Evolutionary conservation across 176 grass and related monocot genomes (phyloP), one percentile per base, ranked within the genome.

Genomic region (Oryza meridionalis): DNA sequence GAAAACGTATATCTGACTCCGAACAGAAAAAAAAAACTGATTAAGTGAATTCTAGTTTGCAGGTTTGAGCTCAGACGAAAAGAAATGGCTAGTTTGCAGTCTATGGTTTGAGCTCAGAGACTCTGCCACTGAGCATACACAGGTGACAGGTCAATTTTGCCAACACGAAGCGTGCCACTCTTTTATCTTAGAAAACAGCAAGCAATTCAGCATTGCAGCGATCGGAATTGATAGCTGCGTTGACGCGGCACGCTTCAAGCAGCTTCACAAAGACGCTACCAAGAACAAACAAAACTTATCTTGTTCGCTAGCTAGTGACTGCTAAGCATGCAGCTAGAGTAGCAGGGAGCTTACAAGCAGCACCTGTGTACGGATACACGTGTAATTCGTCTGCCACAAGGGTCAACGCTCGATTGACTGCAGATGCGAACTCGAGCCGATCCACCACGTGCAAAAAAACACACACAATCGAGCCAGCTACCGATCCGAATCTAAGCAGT

Each of bases 1-100:
- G 89, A 98, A 93, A 21, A 95, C 96, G 42, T 95, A 98, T 85
- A 98, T 88, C 96, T 98, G 96, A 67, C 81, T 82, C 27, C 32
- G 61, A 35, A 19, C 8, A 72, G 6, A 67, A 13, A 64, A n/a
- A 72, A 9, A 46, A 29, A 38, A 33, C 26, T 27, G 26, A 27
- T 27, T 27, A 27, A 27, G 26, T 27, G 26, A 27, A 27, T 27
- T 27, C 3, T 42, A 13, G 37, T 22, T 16, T 67, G 69, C 14
- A 55, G 68, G 5, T 27, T 21, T 53, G 44, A 11, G 42, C 19
- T 16, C 37, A 38, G 37, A 27, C 26, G 26, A 27, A 27, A 27
- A 27, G 26, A 27, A 27, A 27, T 27, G 26, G 26, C 3, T 42
- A 13, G 37, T 22, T 16, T 67, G 69, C 14, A 43, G 25, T 33